A percentile compares a stretch with the other conserved stretches of the same genome.
Conservation (phyloP, 2,329 filamentous ascomycete species). For the Elsinoe necatrix region DNA sequence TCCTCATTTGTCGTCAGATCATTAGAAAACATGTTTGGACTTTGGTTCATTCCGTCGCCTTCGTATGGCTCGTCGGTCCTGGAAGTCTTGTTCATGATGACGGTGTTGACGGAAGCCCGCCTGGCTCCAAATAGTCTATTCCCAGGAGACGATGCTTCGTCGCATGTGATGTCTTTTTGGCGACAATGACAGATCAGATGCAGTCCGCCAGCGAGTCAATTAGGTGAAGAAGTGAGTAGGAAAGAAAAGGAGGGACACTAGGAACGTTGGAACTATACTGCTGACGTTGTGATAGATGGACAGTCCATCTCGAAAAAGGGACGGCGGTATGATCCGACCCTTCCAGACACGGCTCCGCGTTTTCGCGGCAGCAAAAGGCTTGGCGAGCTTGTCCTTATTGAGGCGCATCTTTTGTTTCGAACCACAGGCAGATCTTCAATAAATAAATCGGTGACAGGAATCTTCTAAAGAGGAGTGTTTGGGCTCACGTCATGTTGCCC, state of each 20-base stretch:
- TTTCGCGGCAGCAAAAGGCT: not conserved
- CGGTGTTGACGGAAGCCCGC: not conserved
- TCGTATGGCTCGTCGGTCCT: constrained; percentile 48
- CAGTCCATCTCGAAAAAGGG: not conserved
- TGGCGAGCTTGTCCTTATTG: not conserved
- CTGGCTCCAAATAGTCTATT: not conserved
- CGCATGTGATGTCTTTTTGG: not conserved
- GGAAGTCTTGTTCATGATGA: constrained; percentile 56
- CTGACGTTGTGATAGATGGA: not conserved
- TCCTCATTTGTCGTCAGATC: constrained; percentile 56
- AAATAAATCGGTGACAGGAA: too few species aligned
- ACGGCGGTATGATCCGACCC: too few species aligned
- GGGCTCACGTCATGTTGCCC: too few species aligned
- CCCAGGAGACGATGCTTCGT: not conserved
- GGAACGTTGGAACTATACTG: not conserved
- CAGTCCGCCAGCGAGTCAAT: not conserved
- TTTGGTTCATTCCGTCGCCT: constrained; percentile 52
- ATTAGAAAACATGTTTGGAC: constrained; percentile 47
- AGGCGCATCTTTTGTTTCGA: too few species aligned
- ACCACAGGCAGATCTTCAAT: too few species aligned
- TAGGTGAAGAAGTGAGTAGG: not conserved
- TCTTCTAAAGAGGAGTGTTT: too few species aligned
- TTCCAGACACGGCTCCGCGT: not conserved
- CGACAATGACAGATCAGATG: not conserved
- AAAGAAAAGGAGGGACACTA: not conserved